Base-by-base conservation (phyloP, 2,329 filamentous ascomycete genomes). In the Aspergillaceae sp. region DNA sequence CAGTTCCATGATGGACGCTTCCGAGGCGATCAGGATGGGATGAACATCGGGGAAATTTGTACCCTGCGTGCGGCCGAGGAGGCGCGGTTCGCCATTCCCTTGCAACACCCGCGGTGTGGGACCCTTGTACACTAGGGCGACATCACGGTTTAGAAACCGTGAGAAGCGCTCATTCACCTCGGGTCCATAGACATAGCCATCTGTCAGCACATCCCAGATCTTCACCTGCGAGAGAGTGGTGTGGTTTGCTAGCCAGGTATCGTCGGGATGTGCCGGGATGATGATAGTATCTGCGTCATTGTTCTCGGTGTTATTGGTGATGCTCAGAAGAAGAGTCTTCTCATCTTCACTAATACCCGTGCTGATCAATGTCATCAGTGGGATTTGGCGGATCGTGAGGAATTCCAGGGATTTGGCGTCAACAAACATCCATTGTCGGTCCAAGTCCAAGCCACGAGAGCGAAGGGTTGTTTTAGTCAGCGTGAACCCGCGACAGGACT, bases 371-470 rank as follows among this genome's bases (percentile, higher is more conserved):
- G 81, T 83, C 79, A 84, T 82, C 35, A 72, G 66, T 3, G 79
- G 71, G 48, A 78, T 74, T 46, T 77, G 68, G 9, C 80, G 77
- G 56, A 84, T 83, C 2, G 80, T 84, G 44, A 83, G 61, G 58
- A 83, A 83, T 46, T 79, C 72, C 42, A 70, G 64, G 4, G 67
- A 69, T 10, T 72, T 65, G 2, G 73, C 70, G 32, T 76, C 72
- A 41, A 82, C 71, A 62, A 83, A 79, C 80, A 84, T 84, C 80
- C 80, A 84, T 51, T 78, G 75, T 5, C 80, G 70, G 58, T 84
- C 81, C 8, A 83, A 68, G 40, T 80, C 77, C 7, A 84, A 70
- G 0, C 80, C 80, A 3, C 77, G 74, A 40, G 71, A 72, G 32
- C 75, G 68, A 1, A 84, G 67, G 4, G 65, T 69, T 2, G 77